A percentile compares a stretch with the other conserved stretches of the same genome.
Evolutionary conservation across 2,329 filamentous ascomycete genomes (phyloP).

Genomic region (Botrytis deweyae): DNA sequence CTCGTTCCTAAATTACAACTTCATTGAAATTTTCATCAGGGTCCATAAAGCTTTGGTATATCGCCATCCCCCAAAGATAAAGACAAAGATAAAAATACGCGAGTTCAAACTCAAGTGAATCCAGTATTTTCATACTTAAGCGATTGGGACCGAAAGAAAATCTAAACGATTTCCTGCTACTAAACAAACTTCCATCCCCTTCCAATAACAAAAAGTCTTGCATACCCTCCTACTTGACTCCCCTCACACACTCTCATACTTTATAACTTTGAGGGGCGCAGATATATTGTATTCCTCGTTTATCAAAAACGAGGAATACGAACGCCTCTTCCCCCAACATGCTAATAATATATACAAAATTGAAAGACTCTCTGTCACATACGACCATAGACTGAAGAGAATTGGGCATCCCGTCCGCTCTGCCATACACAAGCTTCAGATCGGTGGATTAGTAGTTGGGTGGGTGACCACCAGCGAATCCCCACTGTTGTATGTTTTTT

Average conservation of each 20-base stretch:
- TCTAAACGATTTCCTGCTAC: background rate
- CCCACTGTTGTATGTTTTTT: no score
- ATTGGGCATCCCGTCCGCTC: no score
- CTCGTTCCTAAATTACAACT: background rate
- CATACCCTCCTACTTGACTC: no score
- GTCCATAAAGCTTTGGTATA: background rate
- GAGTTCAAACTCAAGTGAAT: background rate
- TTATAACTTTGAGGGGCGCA: fast-evolving
- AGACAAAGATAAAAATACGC: background rate
- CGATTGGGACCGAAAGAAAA: background rate
- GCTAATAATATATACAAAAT: no score
- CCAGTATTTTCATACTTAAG: background rate
- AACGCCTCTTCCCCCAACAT: no score
- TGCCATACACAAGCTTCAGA: no score
- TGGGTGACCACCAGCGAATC: no score
- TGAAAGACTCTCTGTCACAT: fast-evolving
- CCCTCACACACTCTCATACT: background rate
- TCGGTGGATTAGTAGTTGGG: no score
- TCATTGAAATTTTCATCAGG: background rate
- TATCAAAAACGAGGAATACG: no score
- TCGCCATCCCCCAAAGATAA: background rate
- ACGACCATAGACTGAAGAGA: no score
- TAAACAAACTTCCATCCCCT: background rate
- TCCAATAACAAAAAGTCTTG: background rate
- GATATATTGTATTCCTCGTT: no score